Base-by-base conservation (phyloP, 169 alveolate species). In the Plasmodium vivax region DNA sequence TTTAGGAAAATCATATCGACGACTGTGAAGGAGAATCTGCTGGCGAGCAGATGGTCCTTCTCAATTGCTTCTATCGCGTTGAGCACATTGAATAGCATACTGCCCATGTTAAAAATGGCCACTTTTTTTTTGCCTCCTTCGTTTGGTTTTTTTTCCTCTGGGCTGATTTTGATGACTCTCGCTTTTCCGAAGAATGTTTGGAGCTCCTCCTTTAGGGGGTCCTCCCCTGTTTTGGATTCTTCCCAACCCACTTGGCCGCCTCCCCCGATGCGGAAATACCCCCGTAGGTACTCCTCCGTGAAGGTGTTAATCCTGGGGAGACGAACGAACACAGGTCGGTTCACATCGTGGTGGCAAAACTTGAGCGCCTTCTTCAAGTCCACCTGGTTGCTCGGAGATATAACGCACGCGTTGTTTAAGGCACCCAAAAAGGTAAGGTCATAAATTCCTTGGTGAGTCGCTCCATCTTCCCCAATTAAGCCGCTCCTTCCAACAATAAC, bases 361-460 rank as follows among this genome's bases (percentile, higher is more conserved):
- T 54, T 77, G 34, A 87, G 34, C 9, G 93, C 82, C 23, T 79
- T 75, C 71, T 87, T 87, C 47, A 97, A 94, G 68, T 96, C 98
- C 3, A 95, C 88, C 23, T 83, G 95, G 91, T 97, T 96, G 75
- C 98, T 96, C 10, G 98, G 98, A 4, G 97, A 97, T 96, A 96
- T 96, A 38, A 97, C 92, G 32, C 94, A 92, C 34, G 97, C 34
- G 92, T 97, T 96, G n/a, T 97, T 97, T 58, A 98, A 82, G 45
- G 95, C 51, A n/a, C 98, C 95, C 73, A 98, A 94, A 82, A 92
- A 68, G 36, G 97, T 92, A 72, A 98, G 88, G 85, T 98, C 99
- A 92, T 96, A 98, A 79, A 92, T 81, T 9, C 99, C 99, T 72
- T 97, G 98, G 95, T 98, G 99, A 5, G 99, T 97, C 74, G 97